Evolutionary conservation across 1,284 basidiomycete species (phyloP).

Genomic region (Amylostereum areolatum): DNA sequence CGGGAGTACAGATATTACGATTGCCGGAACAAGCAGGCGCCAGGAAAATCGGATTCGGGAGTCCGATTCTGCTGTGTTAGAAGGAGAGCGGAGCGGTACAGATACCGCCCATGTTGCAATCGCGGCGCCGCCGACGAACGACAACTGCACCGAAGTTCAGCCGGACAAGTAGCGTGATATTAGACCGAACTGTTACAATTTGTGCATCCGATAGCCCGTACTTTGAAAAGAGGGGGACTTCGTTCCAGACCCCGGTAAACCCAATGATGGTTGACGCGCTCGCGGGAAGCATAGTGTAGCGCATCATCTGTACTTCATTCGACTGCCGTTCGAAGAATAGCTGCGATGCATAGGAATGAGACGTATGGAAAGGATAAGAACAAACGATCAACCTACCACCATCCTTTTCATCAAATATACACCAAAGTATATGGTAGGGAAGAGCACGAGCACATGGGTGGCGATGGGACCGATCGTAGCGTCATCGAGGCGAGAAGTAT

Average conservation of each 20-base stretch:
- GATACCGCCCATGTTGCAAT: background rate
- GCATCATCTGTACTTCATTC: slow-evolving; percentile 7
- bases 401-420: slow-evolving; percentile 36
- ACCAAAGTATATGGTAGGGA: slow-evolving; percentile 47
- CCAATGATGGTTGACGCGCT: slow-evolving; percentile 13
- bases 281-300: slow-evolving; percentile 12
- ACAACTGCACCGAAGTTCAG: background rate
- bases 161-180: background rate
- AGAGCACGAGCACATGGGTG: slow-evolving; percentile 50
- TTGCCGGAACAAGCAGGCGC: slow-evolving; percentile 25
- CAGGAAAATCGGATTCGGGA: slow-evolving; percentile 11
- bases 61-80: background rate
- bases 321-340: slow-evolving; percentile 6
- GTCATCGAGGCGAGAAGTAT: slow-evolving; percentile 45
- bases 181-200: slow-evolving; percentile 4
- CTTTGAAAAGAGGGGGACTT: slow-evolving; percentile 6
- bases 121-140: background rate
- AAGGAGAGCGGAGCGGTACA: background rate
- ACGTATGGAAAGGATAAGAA: background rate
- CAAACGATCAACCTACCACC: slow-evolving; percentile 30
- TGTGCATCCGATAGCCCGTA: slow-evolving; percentile 8
- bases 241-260: slow-evolving; percentile 8
- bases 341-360: slow-evolving; percentile 4
- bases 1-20: slow-evolving; percentile 30
- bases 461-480: slow-evolving; percentile 52